Evolutionary conservation across 2,329 filamentous ascomycete genomes (phyloP).

Genomic region (Xylariaceae sp.): DNA sequence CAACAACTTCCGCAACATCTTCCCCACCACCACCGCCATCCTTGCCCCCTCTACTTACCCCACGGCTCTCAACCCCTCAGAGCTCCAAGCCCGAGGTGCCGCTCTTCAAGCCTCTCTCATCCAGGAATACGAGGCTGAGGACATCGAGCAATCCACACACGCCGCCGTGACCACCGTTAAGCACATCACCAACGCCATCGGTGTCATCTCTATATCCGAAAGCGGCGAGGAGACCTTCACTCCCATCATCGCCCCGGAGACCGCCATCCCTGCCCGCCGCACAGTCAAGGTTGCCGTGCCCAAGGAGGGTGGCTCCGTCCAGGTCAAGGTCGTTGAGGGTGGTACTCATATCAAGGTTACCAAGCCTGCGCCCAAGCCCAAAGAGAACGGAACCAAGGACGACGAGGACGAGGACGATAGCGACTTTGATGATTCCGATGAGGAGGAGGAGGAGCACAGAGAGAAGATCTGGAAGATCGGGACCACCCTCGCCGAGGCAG

Average conservation of each 20-base stretch:
- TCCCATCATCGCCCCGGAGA: conserved; percentile 79
- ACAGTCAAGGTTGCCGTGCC: conserved; percentile 74
- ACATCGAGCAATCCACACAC: conserved; percentile 95
- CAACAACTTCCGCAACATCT: conserved; percentile 70
- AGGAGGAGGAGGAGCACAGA: conserved; percentile 82
- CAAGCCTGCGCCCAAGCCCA: conserved; percentile 75
- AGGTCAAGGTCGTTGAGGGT: conserved; percentile 86
- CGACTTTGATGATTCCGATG: conserved; percentile 49
- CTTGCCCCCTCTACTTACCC: conserved; percentile 77
- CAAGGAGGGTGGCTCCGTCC: conserved; percentile 78
- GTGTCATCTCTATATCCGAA: conserved; percentile 63
- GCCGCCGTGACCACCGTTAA: conserved; percentile 90
- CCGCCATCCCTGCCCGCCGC: conserved; percentile 82
- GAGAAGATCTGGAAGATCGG: conserved; percentile 93
- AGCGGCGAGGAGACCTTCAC: conserved; percentile 67
- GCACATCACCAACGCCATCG: conserved; percentile 84
- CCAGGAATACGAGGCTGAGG: conserved; percentile 86
- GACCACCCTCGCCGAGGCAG: conserved; percentile 77
- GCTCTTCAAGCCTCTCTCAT: conserved; percentile 94
- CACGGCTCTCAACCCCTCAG: conserved; percentile 85
- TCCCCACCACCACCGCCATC: conserved; percentile 74
- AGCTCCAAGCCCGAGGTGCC: conserved; percentile 82
- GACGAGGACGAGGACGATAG: conserved; percentile 57
- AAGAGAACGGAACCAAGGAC: conserved; percentile 54
- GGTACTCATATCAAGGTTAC: conserved; percentile 89